Evolutionary conservation across 331 rosid genomes (phyloP).

Genomic region (Cydonia oblonga): DNA sequence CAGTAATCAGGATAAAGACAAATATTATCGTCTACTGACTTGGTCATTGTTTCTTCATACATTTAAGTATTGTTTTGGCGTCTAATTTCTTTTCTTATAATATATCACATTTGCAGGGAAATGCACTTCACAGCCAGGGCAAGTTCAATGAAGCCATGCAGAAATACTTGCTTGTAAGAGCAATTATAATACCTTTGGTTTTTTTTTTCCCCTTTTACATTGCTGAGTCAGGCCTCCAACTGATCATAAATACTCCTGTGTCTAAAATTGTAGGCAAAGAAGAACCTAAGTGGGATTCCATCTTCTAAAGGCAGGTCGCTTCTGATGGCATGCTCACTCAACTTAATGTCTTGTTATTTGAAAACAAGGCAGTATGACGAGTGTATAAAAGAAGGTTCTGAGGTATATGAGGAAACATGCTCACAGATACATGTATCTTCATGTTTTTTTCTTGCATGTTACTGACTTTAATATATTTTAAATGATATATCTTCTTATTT

Average conservation of each 20-base stretch:
- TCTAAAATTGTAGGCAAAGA: conserved; percentile 58
- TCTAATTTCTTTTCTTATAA: neutral
- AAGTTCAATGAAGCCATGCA: conserved; percentile 54
- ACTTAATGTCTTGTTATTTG: conserved; percentile 92
- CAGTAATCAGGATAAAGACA: neutral
- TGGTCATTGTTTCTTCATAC: neutral
- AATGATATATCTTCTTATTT: neutral
- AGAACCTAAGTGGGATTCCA: conserved; percentile 56
- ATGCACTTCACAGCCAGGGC: conserved; percentile 76
- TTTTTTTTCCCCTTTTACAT: neutral
- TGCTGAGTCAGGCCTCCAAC: neutral
- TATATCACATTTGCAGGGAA: conserved; percentile 55
- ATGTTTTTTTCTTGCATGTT: neutral
- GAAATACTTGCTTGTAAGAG: conserved; percentile 71
- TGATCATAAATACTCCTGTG: neutral
- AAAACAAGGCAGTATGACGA: conserved; percentile 71
- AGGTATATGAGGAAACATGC: conserved; percentile 38
- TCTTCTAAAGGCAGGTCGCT: conserved; percentile 59
- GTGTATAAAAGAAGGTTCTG: conserved; percentile 79
- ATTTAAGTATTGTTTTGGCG: neutral
- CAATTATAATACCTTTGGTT: neutral
- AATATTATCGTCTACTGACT: neutral
- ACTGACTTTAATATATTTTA: neutral
- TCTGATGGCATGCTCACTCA: conserved; percentile 78
- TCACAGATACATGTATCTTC: neutral